Evolutionary conservation across 352 stramenopile species (phyloP).

Genomic region (Achlya hypogyna): DNA sequence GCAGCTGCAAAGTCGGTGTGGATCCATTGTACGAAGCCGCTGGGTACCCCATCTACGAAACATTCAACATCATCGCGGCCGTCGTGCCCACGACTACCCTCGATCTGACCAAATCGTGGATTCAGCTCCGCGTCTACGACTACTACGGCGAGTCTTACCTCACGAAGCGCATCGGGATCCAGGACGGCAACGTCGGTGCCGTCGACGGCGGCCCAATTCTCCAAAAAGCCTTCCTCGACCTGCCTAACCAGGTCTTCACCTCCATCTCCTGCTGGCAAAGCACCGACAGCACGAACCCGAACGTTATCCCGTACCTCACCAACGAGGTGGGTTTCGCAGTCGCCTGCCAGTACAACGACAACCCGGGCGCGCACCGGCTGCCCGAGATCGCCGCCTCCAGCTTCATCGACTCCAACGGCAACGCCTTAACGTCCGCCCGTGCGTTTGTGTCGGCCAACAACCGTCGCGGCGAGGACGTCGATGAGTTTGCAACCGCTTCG

Average conservation of each 20-base stretch:
- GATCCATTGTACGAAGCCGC: constrained; percentile 49
- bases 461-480: constrained; percentile 33
- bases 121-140: constrained; percentile 56
- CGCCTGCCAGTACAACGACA: constrained; percentile 45
- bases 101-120: constrained; percentile 20
- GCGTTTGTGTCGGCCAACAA: constrained; percentile 30
- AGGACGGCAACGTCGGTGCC: constrained; percentile 20
- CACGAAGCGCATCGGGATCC: constrained; percentile 39
- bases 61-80: constrained; percentile 42
- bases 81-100: constrained; percentile 2
- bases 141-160: constrained; percentile 59
- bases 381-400: constrained; percentile 30
- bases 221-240: constrained; percentile 28
- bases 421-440: constrained; percentile 14
- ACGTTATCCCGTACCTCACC: constrained; percentile 17
- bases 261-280: constrained; percentile 30
- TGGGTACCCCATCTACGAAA: constrained; percentile 33
- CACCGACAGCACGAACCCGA: neutral
- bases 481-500: constrained; percentile 39
- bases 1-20: constrained; percentile 56
- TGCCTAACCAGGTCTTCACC: constrained; percentile 44
- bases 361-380: constrained; percentile 41
- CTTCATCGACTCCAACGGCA: constrained; percentile 21
- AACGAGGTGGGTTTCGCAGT: constrained; percentile 32
- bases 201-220: constrained; percentile 14